Evolutionary conservation across 2,329 filamentous ascomycete genomes (phyloP).

Genomic region (Penicillium janthinellum): DNA sequence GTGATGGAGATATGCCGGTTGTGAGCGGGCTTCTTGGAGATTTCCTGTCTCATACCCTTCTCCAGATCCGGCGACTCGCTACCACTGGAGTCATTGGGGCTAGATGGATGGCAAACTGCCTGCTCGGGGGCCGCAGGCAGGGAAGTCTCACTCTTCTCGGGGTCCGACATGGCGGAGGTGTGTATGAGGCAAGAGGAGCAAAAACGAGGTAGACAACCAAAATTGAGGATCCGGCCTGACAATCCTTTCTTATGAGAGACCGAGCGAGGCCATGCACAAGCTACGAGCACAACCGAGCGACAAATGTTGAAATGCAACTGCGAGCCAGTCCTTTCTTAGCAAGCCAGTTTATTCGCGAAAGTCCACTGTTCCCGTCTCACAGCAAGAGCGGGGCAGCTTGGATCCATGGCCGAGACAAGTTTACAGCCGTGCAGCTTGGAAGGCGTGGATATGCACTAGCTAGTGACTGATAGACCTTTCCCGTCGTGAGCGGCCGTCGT

Average conservation of each 20-base stretch:
- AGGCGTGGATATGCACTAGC: conserved; percentile 11
- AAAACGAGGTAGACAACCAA: not conserved
- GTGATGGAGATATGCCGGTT: conserved; percentile 2
- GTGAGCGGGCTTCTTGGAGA: conserved; percentile 3
- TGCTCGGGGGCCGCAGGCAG: conserved; percentile 9
- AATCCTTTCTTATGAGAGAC: conserved; percentile 2
- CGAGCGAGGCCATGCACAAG: conserved; percentile 1
- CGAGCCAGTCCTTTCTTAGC: not conserved
- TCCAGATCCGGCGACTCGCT: conserved; percentile 2
- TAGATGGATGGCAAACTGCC: conserved; percentile 6
- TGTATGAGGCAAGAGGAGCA: not conserved
- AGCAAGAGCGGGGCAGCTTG: conserved; percentile 3
- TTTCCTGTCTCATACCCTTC: not conserved
- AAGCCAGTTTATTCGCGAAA: not conserved
- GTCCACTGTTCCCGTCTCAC: conserved; percentile 10
- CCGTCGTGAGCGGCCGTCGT: not conserved
- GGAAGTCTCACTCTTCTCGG: conserved; percentile 14
- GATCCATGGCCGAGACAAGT: conserved; percentile 7
- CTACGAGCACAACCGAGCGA: not conserved
- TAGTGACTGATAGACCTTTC: conserved; percentile 2
- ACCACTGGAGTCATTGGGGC: conserved; percentile 1
- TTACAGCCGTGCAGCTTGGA: not conserved
- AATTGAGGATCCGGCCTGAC: not conserved
- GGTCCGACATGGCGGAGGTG: conserved; percentile 14
- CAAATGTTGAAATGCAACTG: not conserved